Evolutionary conservation across 768 basidiomycete genomes (phyloP).

Genomic region (Phlegmacium glaucopus): DNA sequence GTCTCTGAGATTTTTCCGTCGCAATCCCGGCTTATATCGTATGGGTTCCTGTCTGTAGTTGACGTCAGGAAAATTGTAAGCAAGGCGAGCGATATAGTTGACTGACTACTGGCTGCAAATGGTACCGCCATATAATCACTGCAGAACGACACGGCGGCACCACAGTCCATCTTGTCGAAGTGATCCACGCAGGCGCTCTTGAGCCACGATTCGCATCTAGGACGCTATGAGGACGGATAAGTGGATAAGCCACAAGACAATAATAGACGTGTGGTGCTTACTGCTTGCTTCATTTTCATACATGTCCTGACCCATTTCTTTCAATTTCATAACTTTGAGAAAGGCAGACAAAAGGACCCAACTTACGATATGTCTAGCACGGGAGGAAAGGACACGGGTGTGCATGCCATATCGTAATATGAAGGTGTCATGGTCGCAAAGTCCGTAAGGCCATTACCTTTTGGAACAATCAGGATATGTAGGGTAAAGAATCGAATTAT

Average conservation of each 20-base stretch:
- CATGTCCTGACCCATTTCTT: slow-evolving; percentile 34
- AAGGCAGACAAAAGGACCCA: slow-evolving; percentile 27
- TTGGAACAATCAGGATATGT: background rate
- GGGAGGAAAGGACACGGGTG: slow-evolving; percentile 43
- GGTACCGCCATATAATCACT: slow-evolving; percentile 26
- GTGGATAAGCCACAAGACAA: background rate
- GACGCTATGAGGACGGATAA: slow-evolving; percentile 36
- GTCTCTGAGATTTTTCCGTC: slow-evolving; percentile 41
- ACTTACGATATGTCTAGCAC: slow-evolving; percentile 42
- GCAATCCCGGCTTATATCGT: slow-evolving; percentile 67
- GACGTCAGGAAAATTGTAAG: background rate
- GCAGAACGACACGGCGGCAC: slow-evolving; percentile 63
- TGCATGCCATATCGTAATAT: slow-evolving; percentile 53
- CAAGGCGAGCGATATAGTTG: background rate
- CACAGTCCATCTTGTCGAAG: slow-evolving; percentile 64
- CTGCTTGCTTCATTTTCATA: slow-evolving; percentile 59
- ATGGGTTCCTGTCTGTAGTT: slow-evolving; percentile 49
- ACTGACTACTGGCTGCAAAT: slow-evolving; percentile 3
- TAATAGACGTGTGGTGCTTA: slow-evolving; percentile 21
- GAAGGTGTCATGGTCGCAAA: slow-evolving; percentile 39
- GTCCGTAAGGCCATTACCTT: slow-evolving; percentile 68
- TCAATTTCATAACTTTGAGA: slow-evolving; percentile 13
- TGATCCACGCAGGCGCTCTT: slow-evolving; percentile 54
- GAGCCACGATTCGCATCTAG: slow-evolving; percentile 60
- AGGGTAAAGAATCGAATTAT: background rate